Base-by-base conservation (phyloP, 441 rosid species). In the Gossypium davidsonii region DNA sequence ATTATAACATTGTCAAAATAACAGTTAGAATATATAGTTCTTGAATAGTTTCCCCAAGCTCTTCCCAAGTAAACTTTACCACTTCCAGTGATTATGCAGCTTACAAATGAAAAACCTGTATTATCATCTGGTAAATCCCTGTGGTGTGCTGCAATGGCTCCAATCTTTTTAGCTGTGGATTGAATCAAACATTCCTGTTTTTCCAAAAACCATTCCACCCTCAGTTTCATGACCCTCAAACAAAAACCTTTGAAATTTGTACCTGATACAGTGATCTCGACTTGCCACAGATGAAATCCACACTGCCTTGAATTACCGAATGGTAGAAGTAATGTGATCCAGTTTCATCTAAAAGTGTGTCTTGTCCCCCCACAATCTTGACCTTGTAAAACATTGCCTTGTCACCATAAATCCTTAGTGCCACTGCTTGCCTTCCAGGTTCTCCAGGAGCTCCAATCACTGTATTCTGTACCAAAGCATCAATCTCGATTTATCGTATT, bases 11-110 rank as follows among this genome's bases (percentile, higher is more conserved):
- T 80, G 28, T 76, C 91, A 9, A 94, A 60, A 53, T 76, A 64
- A 75, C 97, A 89, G 83, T 91, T 79, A 0, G 97, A 87, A 76
- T 91, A 94, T n/a, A 94, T 80, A 1, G 70, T 76, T 78, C 92
- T 91, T 2, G 97, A 91, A 66, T 86, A 87, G 75, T 85, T 81
- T 37, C 99, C 99, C 97, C 97, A 94, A 71, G 99, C 97, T 83
- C 97, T 85, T 74, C 99, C 97, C 49, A 94, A 55, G 20, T 76
- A 83, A 71, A 92, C 76, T 74, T 78, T 85, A 11, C 97, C 99
- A 1, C 92, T 87, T 72, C 99, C 97, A 4, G 80, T 79, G 65
- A 92, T 84, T 0, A 74, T 73, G 71, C 99, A 92, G 64, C 87
- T 85, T 2, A 90, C 91, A 73, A 94, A 92, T 3, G 97, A 90